Evolutionary conservation across 2,329 filamentous ascomycete species (phyloP).

Genomic region (Furcasterigmium sp.): DNA sequence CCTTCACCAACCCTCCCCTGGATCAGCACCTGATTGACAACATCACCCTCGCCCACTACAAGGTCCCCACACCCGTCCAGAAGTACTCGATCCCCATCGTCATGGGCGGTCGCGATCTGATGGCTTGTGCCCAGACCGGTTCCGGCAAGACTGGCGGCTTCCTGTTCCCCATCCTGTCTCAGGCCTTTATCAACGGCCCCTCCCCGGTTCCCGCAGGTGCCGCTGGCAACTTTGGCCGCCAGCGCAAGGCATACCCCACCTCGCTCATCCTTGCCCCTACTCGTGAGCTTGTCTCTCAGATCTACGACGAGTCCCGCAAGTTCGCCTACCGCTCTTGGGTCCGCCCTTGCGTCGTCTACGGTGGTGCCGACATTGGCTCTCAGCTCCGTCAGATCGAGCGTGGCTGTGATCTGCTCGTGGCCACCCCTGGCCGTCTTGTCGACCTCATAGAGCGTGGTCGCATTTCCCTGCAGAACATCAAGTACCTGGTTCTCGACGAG

Average conservation of each 20-base stretch:
- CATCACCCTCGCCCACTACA: slow-evolving; percentile 92
- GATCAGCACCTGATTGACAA: slow-evolving; percentile 91
- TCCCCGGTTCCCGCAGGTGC: slow-evolving; percentile 60
- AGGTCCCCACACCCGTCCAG: slow-evolving; percentile 93
- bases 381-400: slow-evolving; percentile 97
- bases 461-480: slow-evolving; percentile 97
- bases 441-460: slow-evolving; percentile 97
- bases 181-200: slow-evolving; percentile 88
- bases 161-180: slow-evolving; percentile 97
- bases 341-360: slow-evolving; percentile 95
- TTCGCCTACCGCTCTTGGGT: slow-evolving; percentile 99
- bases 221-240: slow-evolving; percentile 74
- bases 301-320: slow-evolving; percentile 95
- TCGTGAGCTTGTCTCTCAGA: slow-evolving; percentile 97
- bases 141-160: slow-evolving; percentile 99
- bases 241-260: slow-evolving; percentile 96
- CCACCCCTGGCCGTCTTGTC: slow-evolving; percentile 93
- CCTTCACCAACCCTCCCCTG: slow-evolving; percentile 90
- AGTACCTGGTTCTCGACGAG: slow-evolving; percentile 97
- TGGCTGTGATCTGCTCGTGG: slow-evolving; percentile 93
- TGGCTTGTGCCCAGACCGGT: slow-evolving; percentile 99
- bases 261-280: slow-evolving; percentile 94
- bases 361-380: slow-evolving; percentile 96
- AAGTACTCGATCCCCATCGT: slow-evolving; percentile 99
- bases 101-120: slow-evolving; percentile 94